A percentile compares a stretch with the other conserved stretches of the same genome.
These are phyloP conservation scores for Bromus sterilis DNA, from an alignment of 176 grass and related monocot species.

Conservation along the genomic window DNA sequence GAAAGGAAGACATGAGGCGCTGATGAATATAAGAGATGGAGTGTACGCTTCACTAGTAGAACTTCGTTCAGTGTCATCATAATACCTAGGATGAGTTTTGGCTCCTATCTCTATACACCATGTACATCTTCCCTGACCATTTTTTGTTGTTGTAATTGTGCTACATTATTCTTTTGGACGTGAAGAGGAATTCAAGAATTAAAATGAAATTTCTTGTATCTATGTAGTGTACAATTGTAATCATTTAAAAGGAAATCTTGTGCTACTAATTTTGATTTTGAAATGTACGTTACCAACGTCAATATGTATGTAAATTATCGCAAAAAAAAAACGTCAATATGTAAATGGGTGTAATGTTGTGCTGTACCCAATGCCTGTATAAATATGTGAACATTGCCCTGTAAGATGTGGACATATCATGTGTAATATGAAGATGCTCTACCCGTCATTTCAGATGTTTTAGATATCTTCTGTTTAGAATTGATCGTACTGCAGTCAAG, in stretches of 20 bases:
- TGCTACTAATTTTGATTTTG: not conserved
- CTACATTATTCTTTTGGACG: not conserved
- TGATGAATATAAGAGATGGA: conserved; percentile 59
- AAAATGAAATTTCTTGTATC: not conserved
- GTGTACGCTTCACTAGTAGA: conserved; percentile 70
- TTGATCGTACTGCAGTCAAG: not conserved
- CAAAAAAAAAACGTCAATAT: not conserved
- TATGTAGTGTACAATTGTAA: not conserved
- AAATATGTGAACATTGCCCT: not conserved
- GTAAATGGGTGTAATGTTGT: not conserved
- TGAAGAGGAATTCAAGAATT: not conserved
- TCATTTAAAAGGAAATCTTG: not conserved
- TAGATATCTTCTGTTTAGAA: not conserved
- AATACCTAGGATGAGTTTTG: not conserved
- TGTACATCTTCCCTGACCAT: not conserved
- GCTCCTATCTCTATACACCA: not conserved
- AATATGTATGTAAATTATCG: too few species aligned
- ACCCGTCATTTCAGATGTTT: not conserved
- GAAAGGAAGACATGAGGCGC: conserved; percentile 59
- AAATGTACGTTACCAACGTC: not conserved
- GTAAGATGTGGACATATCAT: not conserved
- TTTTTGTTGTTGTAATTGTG: not conserved
- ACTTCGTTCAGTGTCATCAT: conserved; percentile 30
- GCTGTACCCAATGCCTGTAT: not conserved
- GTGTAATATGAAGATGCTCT: not conserved